Conservation (phyloP, 139 green algal genomes). For the Chlamydomonas sphaeroides region DNA sequence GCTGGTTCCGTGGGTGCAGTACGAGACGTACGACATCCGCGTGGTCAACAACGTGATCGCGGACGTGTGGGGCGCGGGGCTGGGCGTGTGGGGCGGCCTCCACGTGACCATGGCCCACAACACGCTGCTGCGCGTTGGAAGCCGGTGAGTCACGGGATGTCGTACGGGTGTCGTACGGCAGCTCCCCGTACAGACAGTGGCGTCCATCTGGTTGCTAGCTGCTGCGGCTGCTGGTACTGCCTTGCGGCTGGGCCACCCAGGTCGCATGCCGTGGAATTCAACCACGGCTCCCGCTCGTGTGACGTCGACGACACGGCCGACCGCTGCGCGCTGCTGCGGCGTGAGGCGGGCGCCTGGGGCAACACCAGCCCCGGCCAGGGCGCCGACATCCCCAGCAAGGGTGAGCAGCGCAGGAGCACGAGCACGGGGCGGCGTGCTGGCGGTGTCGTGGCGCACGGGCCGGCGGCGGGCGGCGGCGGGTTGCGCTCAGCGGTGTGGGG, state of each 20-base stretch:
- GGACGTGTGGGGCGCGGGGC: slow-evolving; percentile 38
- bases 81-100: slow-evolving; percentile 37
- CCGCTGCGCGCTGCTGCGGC: background rate
- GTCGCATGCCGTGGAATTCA: background rate
- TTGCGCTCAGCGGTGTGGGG: no score
- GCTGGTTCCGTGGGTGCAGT: slow-evolving; percentile 35
- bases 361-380: background rate
- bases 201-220: no score
- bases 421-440: no score
- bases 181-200: no score
- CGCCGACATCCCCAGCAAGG: background rate
- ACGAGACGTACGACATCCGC: slow-evolving; percentile 43
- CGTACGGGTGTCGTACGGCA: no score
- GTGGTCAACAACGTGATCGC: slow-evolving; percentile 38
- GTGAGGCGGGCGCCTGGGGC: slow-evolving; percentile 18
- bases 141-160: no score
- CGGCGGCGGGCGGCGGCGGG: no score
- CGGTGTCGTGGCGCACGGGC: no score
- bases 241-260: background rate
- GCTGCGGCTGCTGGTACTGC: no score
- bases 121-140: background rate
- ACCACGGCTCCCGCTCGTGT: background rate
- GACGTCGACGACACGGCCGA: background rate
- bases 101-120: slow-evolving; percentile 43
- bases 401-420: no score